Percentiles rank a stretch among this genome's conserved stretches.
phyloP scores from a whole-genome alignment of 371 early-diverging fungal species.

The Dichotomocladium elegans region DNA sequence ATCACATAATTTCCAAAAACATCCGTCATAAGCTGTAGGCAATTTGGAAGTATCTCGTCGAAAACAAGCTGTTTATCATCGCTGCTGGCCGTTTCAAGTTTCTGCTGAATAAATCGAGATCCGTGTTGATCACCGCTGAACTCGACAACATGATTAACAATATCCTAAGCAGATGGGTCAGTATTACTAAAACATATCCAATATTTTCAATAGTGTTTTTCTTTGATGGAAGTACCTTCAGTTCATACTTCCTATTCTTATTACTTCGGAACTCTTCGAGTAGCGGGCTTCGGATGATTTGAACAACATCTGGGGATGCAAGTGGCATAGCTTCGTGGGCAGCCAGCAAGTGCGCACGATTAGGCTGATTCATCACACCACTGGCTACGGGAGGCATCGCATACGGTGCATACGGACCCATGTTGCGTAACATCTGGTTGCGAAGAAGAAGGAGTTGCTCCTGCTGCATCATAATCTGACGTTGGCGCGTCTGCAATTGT shows the following conservation, averaged over 20 bases:
- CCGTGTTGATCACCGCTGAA: conserved; percentile 99
- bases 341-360: background rate
- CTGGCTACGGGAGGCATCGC: background rate
- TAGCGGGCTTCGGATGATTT: conserved; percentile 69
- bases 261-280: conserved; percentile 93
- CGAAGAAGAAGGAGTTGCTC: conserved; percentile 35
- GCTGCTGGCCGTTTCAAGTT: conserved; percentile 87
- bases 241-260: conserved; percentile 91
- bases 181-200: too few relatives aligned
- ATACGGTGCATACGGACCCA: conserved; percentile 2
- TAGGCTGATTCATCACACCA: background rate
- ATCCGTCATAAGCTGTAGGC: conserved; percentile 96
- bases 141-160: conserved; percentile 89
- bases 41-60: conserved; percentile 90
- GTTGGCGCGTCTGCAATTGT: conserved; percentile 38
- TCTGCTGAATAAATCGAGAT: conserved; percentile 98
- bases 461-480: conserved; percentile 40
- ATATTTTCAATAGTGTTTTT: too few relatives aligned
- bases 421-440: conserved; percentile 38
- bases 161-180: conserved; percentile 56
- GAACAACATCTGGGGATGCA: conserved; percentile 11
- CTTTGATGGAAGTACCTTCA: conserved; percentile 41
- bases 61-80: conserved; percentile 97
- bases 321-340: background rate
- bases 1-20: conserved; percentile 99